Conservation (phyloP, 345 rosid genomes). For the Zanthoxylum bungeanum region DNA sequence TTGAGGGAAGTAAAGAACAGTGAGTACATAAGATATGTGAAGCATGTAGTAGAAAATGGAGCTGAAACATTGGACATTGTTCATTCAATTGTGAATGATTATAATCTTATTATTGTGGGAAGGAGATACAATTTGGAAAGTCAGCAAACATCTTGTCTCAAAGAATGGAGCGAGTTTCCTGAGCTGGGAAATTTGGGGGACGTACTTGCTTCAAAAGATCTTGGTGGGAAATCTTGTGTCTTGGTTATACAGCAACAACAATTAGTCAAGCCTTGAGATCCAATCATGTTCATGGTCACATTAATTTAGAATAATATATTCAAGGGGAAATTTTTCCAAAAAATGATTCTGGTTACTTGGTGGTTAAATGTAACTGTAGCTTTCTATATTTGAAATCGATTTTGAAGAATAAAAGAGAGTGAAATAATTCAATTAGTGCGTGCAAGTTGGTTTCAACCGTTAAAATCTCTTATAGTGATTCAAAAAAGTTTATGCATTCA, state of each 20-base stretch:
- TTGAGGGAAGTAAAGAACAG: slow-evolving; percentile 27
- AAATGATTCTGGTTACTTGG: no score
- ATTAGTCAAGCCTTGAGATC: no score
- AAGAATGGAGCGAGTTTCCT: slow-evolving; percentile 58
- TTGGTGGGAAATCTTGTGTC: neutral
- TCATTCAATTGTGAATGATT: slow-evolving; percentile 25
- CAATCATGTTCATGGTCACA: no score
- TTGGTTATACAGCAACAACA: neutral
- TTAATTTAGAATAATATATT: no score
- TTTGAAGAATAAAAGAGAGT: no score
- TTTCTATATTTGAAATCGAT: no score
- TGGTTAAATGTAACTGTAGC: no score
- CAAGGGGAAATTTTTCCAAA: no score
- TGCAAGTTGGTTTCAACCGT: no score
- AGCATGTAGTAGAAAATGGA: slow-evolving; percentile 36
- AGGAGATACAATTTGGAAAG: slow-evolving; percentile 31
- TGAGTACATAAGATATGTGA: slow-evolving; percentile 16
- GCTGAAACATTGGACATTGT: slow-evolving; percentile 27
- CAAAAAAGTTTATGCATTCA: no score
- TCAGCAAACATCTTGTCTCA: slow-evolving; percentile 38
- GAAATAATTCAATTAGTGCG: no score
- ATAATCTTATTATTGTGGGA: slow-evolving; percentile 50
- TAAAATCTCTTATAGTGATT: no score
- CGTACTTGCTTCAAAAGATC: slow-evolving; percentile 22
- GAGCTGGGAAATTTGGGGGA: slow-evolving; percentile 72